Evolutionary conservation across 176 grass and related monocot species (phyloP).

Genomic region (Bonia amplexicaulis): DNA sequence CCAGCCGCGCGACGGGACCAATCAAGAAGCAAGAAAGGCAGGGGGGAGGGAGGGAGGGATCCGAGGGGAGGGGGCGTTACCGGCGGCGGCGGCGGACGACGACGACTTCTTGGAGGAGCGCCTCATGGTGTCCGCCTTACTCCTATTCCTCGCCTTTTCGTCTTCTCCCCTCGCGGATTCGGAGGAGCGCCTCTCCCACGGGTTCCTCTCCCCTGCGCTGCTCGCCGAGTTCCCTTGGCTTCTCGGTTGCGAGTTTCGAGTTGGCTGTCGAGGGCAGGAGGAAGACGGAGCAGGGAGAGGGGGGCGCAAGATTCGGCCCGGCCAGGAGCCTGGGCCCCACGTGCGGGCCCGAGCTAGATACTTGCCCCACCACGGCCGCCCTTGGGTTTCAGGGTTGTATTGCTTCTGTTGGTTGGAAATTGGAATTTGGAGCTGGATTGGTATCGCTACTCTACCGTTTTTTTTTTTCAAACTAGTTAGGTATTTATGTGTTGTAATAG

Average conservation of each 20-base stretch:
- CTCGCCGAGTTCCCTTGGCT: constrained; percentile 7
- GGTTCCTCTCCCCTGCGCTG: neutral
- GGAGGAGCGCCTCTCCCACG: neutral
- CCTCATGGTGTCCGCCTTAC: constrained; percentile 34
- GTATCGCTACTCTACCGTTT: neutral
- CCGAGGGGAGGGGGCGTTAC: constrained; percentile 22
- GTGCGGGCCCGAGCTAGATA: constrained; percentile 13
- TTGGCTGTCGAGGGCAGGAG: neutral
- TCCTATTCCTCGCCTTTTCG: neutral
- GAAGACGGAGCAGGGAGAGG: neutral
- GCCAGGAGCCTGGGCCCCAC: neutral
- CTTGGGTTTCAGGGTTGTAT: neutral
- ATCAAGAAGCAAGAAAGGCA: neutral
- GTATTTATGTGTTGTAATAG: too few species aligned
- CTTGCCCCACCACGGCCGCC: neutral
- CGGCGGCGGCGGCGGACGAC: constrained; percentile 35
- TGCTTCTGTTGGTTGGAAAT: neutral
- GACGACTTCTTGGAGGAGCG: constrained; percentile 48
- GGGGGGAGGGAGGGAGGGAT: neutral
- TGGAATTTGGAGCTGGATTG: neutral
- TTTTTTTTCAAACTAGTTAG: too few species aligned
- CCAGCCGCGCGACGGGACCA: neutral
- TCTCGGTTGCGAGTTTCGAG: constrained; percentile 28
- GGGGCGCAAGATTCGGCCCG: constrained; percentile 27
- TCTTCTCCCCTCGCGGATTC: neutral